These are phyloP conservation scores for Fusarium sp. DNA, from an alignment of 2,329 filamentous ascomycete species.

Conservation along the genomic window DNA sequence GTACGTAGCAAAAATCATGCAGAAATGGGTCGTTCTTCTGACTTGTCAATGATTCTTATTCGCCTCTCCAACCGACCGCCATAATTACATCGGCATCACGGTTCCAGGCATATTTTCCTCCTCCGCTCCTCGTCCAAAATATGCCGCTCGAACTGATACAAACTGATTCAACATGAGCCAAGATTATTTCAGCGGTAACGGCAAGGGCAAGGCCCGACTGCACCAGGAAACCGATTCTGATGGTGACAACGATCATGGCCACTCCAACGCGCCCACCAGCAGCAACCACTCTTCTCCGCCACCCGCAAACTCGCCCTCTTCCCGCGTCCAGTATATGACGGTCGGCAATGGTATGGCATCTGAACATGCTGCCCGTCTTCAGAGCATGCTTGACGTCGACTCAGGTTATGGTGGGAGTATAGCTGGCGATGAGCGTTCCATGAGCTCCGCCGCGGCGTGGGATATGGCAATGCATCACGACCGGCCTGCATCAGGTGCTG, in stretches of 20 bases:
- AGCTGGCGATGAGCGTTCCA: conserved; percentile 67
- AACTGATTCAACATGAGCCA: conserved; percentile 65
- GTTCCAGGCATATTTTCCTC: conserved; percentile 22
- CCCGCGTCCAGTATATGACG: conserved; percentile 80
- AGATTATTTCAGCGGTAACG: conserved; percentile 66
- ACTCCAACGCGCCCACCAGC: conserved; percentile 34
- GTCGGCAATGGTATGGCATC: conserved; percentile 86
- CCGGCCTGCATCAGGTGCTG: conserved; percentile 76
- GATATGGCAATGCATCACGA: conserved; percentile 58
- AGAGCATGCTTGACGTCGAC: conserved; percentile 84
- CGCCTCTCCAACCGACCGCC: conserved; percentile 37
- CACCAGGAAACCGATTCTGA: conserved; percentile 46
- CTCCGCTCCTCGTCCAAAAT: conserved; percentile 37
- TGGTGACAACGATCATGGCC: conserved; percentile 37
- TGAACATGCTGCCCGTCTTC: conserved; percentile 82
- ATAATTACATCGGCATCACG: conserved; percentile 38
- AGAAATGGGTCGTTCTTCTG: conserved; percentile 40
- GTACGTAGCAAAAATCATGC: conserved; percentile 49
- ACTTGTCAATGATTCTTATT: conserved; percentile 38
- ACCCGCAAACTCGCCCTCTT: conserved; percentile 41
- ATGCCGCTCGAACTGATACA: conserved; percentile 49
- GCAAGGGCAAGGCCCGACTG: conserved; percentile 63
- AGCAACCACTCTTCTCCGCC: conserved; percentile 44
- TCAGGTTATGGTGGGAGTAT: conserved; percentile 92
- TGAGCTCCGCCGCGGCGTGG: conserved; percentile 59